Evolutionary conservation across 208 protist species (phyloP).

Genomic region (Trypanosoma melophagium): DNA sequence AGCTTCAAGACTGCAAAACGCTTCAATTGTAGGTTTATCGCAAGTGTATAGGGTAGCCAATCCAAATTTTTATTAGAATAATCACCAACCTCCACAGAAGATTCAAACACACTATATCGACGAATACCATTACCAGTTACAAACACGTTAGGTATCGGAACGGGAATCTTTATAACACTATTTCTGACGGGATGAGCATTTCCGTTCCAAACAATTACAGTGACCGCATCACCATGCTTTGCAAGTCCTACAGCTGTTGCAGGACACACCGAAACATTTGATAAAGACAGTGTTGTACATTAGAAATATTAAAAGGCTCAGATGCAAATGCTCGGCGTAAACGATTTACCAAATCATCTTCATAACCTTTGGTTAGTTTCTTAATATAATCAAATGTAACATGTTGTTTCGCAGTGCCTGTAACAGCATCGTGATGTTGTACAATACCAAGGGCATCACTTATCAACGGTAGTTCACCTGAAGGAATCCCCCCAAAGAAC

Average conservation of each 20-base stretch:
- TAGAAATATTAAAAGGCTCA: neutral
- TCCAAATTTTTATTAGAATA: constrained; percentile 10
- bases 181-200: constrained; percentile 9
- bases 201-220: constrained; percentile 13
- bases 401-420: constrained; percentile 54
- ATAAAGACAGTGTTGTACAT: constrained; percentile 18
- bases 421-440: constrained; percentile 69
- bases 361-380: constrained; percentile 21
- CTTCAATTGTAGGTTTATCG: neutral
- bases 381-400: constrained; percentile 53
- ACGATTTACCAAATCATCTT: constrained; percentile 11
- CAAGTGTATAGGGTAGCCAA: constrained; percentile 8
- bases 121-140: constrained; percentile 6
- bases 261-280: constrained; percentile 15
- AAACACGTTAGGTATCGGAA: constrained; percentile 2
- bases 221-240: neutral
- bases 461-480: constrained; percentile 14
- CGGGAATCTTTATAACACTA: constrained; percentile 12
- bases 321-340: constrained; percentile 5
- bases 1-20: neutral
- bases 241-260: constrained; percentile 4
- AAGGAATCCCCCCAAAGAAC: constrained; percentile 10
- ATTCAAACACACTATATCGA: constrained; percentile 4
- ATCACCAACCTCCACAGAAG: constrained; percentile 11
- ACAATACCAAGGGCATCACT: constrained; percentile 35